Conservation (phyloP, 495 filamentous ascomycete species). For the Parathielavia hyrcaniae region DNA sequence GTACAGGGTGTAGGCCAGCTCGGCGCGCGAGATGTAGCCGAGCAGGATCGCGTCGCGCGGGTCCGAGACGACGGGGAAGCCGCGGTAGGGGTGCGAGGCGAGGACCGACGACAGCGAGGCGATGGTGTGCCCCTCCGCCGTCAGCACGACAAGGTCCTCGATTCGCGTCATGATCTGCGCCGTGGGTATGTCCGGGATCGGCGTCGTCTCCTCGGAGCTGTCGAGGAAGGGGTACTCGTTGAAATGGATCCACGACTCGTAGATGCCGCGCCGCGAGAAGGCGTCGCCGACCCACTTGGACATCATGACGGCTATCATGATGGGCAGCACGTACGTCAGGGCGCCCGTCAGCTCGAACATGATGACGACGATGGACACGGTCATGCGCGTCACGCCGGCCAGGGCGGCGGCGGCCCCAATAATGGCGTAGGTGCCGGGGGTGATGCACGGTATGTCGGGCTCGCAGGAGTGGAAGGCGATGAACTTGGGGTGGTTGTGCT, state of each 20-base stretch:
- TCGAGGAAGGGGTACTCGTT: constrained; percentile 96
- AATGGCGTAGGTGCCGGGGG: constrained; percentile 91
- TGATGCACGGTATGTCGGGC: constrained; percentile 84
- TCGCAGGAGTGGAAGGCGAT: constrained; percentile 76
- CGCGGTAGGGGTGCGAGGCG: constrained; percentile 68
- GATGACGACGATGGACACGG: constrained; percentile 93
- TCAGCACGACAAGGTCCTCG: constrained; percentile 83
- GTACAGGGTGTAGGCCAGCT: constrained; percentile 75
- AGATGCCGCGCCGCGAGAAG: constrained; percentile 89
- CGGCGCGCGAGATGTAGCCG: constrained; percentile 90
- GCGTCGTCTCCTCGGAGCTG: constrained; percentile 77
- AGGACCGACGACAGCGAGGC: constrained; percentile 64
- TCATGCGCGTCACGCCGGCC: constrained; percentile 97
- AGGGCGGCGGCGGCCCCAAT: constrained; percentile 94
- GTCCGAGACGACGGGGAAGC: constrained; percentile 85
- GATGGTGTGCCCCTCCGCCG: constrained; percentile 82
- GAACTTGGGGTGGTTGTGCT: constrained; percentile 66
- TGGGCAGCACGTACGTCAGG: constrained; percentile 91
- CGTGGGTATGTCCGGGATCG: constrained; percentile 77
- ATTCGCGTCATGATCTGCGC: constrained; percentile 83
- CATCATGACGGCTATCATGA: constrained; percentile 99
- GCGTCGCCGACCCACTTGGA: constrained; percentile 98
- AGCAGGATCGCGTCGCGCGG: constrained; percentile 66
- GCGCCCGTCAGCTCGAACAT: constrained; percentile 98
- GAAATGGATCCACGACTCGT: constrained; percentile 95